phyloP scores from a whole-genome alignment of 176 grass and related monocot genomes.

The Oryza glaberrima region DNA sequence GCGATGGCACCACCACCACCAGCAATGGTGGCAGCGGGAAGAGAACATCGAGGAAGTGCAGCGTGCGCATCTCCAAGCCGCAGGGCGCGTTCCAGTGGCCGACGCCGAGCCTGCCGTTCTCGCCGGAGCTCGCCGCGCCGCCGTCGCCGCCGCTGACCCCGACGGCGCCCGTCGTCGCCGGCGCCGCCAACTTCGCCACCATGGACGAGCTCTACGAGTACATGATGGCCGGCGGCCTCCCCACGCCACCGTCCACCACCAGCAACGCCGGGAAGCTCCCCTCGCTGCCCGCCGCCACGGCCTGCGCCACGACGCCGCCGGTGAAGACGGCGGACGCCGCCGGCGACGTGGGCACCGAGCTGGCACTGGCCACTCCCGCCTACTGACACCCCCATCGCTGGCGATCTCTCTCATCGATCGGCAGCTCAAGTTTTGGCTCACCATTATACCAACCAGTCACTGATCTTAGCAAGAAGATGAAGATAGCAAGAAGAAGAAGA shows the following conservation, averaged over 20 bases:
- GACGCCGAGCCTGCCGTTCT: slow-evolving; percentile 38
- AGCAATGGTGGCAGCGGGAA: neutral
- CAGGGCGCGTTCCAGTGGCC: slow-evolving; percentile 61
- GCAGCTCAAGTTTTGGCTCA: slow-evolving; percentile 16
- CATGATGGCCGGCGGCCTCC: slow-evolving; percentile 39
- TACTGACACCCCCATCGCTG: slow-evolving; percentile 8
- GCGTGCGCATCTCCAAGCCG: slow-evolving; percentile 55
- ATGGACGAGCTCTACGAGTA: slow-evolving; percentile 57
- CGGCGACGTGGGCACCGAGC: slow-evolving; percentile 45
- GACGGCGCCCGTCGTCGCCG: neutral
- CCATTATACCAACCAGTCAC: slow-evolving; percentile 20
- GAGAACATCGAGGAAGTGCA: slow-evolving; percentile 46
- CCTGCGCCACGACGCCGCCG: neutral
- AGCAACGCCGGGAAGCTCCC: slow-evolving; percentile 54
- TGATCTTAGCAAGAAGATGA: neutral
- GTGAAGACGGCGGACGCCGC: slow-evolving; percentile 17
- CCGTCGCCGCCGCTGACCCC: neutral
- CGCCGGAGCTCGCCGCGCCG: neutral
- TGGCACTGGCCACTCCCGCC: slow-evolving; percentile 53
- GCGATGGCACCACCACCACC: neutral
- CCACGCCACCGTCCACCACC: slow-evolving; percentile 52
- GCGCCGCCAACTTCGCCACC: slow-evolving; percentile 24
- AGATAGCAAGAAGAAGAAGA: slow-evolving; percentile 24
- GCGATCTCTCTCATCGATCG: neutral
- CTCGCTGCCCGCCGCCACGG: slow-evolving; percentile 44